Conservation (phyloP, 2,329 filamentous ascomycete species). For the Ciborinia camelliae region DNA sequence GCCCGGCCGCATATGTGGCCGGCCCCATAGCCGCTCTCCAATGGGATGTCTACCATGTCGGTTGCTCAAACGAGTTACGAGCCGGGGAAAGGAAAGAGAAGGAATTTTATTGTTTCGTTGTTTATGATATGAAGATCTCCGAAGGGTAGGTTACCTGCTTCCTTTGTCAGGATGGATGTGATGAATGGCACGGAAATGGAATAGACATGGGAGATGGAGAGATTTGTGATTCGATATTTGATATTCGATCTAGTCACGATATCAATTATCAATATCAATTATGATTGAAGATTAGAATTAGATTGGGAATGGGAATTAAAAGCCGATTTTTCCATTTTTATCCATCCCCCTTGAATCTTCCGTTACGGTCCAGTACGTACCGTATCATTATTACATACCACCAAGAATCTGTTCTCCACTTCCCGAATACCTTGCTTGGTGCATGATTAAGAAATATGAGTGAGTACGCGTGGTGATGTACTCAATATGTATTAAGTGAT, state of each 20-base stretch:
- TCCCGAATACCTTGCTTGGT: not conserved
- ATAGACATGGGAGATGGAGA: not conserved
- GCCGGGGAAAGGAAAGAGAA: not conserved
- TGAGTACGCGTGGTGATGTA: not conserved
- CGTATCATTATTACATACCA: not conserved
- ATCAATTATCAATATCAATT: not conserved
- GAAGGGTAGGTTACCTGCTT: not conserved
- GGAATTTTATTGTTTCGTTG: not conserved
- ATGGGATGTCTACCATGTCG: constrained; percentile 15
- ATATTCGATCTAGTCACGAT: not conserved
- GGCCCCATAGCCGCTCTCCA: constrained; percentile 14
- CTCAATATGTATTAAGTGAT: not conserved
- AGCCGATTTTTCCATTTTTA: not conserved
- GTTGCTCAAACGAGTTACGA: constrained; percentile 4
- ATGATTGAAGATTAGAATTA: not conserved
- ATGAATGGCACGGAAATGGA: no score
- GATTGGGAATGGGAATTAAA: no score
- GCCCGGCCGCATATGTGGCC: constrained; percentile 15
- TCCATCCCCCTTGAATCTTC: no score
- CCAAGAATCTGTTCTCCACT: constrained; percentile 2
- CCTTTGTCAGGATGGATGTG: not conserved
- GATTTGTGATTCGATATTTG: constrained; percentile 6
- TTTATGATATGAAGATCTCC: constrained; percentile 13
- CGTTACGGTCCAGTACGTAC: not conserved
- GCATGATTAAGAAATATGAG: not conserved